Evolutionary conservation across 2,329 filamentous ascomycete genomes (phyloP).

Genomic region (Xylaria sp.): DNA sequence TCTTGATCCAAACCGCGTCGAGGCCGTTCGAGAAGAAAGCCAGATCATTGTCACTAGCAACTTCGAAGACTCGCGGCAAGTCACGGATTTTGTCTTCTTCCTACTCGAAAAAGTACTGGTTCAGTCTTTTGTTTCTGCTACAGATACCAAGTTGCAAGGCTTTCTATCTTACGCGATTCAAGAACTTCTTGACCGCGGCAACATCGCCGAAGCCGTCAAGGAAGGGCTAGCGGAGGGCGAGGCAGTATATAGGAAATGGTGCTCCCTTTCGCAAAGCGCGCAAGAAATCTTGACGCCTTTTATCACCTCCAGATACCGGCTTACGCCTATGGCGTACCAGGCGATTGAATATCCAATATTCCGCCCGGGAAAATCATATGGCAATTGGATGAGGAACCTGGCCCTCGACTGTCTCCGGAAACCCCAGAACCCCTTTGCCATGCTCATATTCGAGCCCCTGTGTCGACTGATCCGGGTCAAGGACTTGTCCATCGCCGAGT

Average conservation of each 20-base stretch:
- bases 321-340: conserved; percentile 56
- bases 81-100: conserved; percentile 78
- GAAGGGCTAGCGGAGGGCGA: conserved; percentile 45
- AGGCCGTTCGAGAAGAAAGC: conserved; percentile 69
- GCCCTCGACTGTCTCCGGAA: conserved; percentile 77
- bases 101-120: conserved; percentile 83
- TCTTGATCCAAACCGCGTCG: conserved; percentile 83
- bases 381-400: conserved; percentile 74
- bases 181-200: conserved; percentile 73
- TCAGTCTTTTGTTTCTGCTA: conserved; percentile 84
- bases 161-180: conserved; percentile 95
- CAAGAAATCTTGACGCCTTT: conserved; percentile 85
- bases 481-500: conserved; percentile 79
- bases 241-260: conserved; percentile 68
- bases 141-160: conserved; percentile 80
- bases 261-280: conserved; percentile 67
- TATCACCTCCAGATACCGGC: conserved; percentile 72
- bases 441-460: conserved; percentile 74
- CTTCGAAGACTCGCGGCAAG: conserved; percentile 72
- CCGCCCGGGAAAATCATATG: conserved; percentile 60
- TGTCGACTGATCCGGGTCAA: conserved; percentile 78
- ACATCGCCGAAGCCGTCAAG: conserved; percentile 57
- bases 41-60: conserved; percentile 86
- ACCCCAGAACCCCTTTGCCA: conserved; percentile 67
- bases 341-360: conserved; percentile 74